Evolutionary conservation across 306 rosid genomes (phyloP).

Genomic region (Canavalia gladiata): DNA sequence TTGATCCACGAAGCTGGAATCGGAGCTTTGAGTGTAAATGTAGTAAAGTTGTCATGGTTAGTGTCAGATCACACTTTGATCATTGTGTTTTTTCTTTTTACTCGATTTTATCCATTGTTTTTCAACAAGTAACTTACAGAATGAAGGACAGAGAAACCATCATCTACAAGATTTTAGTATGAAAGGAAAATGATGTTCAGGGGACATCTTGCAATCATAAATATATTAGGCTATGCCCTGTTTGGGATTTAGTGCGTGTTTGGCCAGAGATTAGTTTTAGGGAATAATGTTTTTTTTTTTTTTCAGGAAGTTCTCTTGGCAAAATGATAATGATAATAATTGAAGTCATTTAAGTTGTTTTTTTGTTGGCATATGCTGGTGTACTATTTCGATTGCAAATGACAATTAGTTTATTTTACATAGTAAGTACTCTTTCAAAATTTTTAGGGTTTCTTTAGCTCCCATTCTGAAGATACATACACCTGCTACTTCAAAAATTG

Average conservation of each 20-base stretch:
- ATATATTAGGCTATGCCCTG: not conserved
- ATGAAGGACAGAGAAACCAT: constrained; percentile 30
- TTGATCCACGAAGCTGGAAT: constrained; percentile 26
- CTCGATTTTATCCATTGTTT: constrained; percentile 21
- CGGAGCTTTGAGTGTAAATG: not conserved
- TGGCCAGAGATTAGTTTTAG: not conserved
- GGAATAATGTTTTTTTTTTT: not conserved
- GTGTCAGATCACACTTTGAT: constrained; percentile 30
- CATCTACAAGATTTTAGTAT: constrained; percentile 1
- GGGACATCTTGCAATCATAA: constrained; percentile 19
- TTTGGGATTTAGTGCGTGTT: not conserved
- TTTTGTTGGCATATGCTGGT: not conserved
- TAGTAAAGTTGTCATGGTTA: not conserved
- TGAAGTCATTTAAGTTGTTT: not conserved
- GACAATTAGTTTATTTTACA: not conserved
- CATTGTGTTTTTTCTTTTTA: not conserved
- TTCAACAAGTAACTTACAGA: constrained; percentile 29
- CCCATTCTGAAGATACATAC: not conserved
- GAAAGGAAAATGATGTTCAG: constrained; percentile 18
- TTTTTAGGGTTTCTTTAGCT: no score
- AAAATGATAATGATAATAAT: not conserved
- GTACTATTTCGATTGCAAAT: constrained; percentile 6
- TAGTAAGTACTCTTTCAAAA: not conserved
- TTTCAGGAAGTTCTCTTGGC: not conserved
- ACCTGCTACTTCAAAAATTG: constrained; percentile 22